phyloP scores from a whole-genome alignment of 148 eudicot genomes.

The Talinum fruticosum region DNA sequence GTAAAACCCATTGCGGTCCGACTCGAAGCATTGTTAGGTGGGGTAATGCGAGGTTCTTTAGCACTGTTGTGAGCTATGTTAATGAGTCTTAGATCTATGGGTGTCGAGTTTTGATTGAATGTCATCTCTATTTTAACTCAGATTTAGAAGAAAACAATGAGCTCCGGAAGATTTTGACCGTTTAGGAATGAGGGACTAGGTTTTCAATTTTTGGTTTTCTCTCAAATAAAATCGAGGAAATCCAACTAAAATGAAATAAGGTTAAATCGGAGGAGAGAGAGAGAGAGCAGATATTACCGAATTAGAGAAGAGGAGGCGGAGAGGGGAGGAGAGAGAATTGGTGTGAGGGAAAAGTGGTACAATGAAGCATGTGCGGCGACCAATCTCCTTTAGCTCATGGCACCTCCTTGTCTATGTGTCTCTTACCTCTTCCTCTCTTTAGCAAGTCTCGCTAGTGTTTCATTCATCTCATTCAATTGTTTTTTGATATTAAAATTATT shows the following conservation, averaged over 20 bases:
- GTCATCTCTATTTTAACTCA: constrained; percentile 37
- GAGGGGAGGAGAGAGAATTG: background rate
- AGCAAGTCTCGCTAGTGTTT: too few species aligned
- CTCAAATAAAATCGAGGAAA: background rate
- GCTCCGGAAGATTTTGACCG: background rate
- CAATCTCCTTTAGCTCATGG: too few species aligned
- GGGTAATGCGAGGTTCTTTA: constrained; percentile 59
- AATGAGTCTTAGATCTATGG: constrained; percentile 59
- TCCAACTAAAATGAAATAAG: too few species aligned
- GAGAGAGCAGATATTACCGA: background rate
- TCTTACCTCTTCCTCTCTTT: too few species aligned
- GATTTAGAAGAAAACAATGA: background rate
- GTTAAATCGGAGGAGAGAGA: too few species aligned
- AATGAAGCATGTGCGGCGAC: too few species aligned
- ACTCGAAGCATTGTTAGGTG: constrained; percentile 38
- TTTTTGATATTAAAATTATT: too few species aligned
- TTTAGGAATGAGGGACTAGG: too few species aligned
- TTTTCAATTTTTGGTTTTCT: background rate
- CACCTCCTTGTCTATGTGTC: too few species aligned
- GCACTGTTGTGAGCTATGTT: constrained; percentile 37
- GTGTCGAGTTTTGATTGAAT: constrained; percentile 63
- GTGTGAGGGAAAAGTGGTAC: too few species aligned
- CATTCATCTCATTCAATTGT: too few species aligned
- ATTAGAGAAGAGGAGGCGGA: constrained; percentile 1
- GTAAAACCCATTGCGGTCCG: constrained; percentile 42